These are phyloP conservation scores for Prunus fruticosa DNA, from an alignment of 306 rosid species.

Conservation along the genomic window DNA sequence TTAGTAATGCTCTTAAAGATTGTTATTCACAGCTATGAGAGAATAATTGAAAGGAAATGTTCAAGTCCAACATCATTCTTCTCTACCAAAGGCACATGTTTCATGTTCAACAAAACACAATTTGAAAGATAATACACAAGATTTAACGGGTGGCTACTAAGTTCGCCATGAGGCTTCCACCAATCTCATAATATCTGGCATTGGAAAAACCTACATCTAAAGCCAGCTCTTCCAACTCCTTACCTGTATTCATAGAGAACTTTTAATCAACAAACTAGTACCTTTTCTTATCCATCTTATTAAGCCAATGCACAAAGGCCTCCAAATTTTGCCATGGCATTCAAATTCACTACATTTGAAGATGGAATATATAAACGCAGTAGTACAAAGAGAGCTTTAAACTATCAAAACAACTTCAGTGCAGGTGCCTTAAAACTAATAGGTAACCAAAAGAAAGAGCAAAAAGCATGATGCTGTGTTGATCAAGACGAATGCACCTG, in stretches of 20 bases:
- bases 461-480: background rate
- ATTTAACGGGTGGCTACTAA: constrained; percentile 65
- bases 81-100: background rate
- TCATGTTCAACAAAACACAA: background rate
- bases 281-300: background rate
- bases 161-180: constrained; percentile 89
- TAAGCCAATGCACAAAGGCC: background rate
- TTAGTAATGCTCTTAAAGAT: background rate
- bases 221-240: constrained; percentile 80
- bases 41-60: background rate
- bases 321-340: background rate
- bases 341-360: background rate
- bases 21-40: background rate
- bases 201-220: constrained; percentile 76
- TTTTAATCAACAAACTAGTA: constrained; percentile 13
- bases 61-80: background rate
- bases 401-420: background rate
- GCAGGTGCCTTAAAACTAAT: background rate
- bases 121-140: constrained; percentile 5
- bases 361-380: background rate
- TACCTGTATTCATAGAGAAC: constrained; percentile 49
- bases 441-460: background rate
- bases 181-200: constrained; percentile 71
- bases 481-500: constrained; percentile 47
- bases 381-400: background rate